A percentile compares a stretch with the other conserved stretches of the same genome.
phyloP scores from a whole-genome alignment of 1,139 yeast species.

The Suhomyces guaymorum region DNA sequence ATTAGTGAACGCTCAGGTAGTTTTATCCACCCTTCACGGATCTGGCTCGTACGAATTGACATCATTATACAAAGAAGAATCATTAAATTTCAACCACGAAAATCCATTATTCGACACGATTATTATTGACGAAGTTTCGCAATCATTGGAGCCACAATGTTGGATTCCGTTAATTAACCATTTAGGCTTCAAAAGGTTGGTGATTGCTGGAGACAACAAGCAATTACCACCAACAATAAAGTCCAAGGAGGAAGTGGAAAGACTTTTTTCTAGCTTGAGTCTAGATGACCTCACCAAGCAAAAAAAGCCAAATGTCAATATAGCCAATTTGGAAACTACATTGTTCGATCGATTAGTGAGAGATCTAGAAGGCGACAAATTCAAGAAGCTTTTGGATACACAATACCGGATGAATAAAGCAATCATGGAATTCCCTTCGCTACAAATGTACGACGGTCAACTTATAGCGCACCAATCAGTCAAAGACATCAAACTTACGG shows the following conservation, averaged over 20 bases:
- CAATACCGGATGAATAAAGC: conserved; percentile 85
- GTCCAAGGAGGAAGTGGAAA: conserved; percentile 29
- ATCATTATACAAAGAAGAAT: conserved; percentile 42
- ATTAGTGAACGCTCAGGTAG: conserved; percentile 62
- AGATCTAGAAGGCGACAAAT: conserved; percentile 51
- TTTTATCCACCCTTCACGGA: conserved; percentile 85
- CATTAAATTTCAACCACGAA: conserved; percentile 19
- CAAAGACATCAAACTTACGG: conserved; percentile 51
- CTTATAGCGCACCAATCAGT: conserved; percentile 67
- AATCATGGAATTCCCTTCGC: conserved; percentile 81
- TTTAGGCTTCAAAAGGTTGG: conserved; percentile 56
- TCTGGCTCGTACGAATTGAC: conserved; percentile 72
- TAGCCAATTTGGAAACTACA: conserved; percentile 57
- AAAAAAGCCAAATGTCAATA: conserved; percentile 18
- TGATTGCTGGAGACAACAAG: conserved; percentile 84
- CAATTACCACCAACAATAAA: conserved; percentile 84
- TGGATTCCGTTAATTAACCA: conserved; percentile 90
- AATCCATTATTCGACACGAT: conserved; percentile 69
- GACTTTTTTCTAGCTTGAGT: conserved; percentile 26
- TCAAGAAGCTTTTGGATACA: conserved; percentile 56
- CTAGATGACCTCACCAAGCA: conserved; percentile 3
- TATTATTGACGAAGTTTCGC: conserved; percentile 94
- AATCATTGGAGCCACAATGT: conserved; percentile 90
- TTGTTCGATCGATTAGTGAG: conserved; percentile 76
- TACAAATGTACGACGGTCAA: conserved; percentile 59